A percentile compares a stretch with the other conserved stretches of the same genome.
Evolutionary conservation across 2,329 filamentous ascomycete species (phyloP).

Genomic region (Nemania sp.): DNA sequence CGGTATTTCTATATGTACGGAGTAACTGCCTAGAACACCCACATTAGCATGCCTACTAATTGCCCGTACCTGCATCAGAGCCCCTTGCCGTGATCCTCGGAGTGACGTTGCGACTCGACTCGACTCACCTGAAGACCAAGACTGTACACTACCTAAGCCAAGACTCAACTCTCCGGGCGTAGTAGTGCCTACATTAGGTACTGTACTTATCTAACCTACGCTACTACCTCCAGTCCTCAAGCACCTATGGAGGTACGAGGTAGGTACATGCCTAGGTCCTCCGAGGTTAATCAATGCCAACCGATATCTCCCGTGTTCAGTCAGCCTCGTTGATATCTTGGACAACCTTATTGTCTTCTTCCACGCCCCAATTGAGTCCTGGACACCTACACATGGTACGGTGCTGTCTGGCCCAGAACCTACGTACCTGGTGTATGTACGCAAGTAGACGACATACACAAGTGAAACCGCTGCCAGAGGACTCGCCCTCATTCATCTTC

Average conservation of each 20-base stretch:
- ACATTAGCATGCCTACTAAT: neutral
- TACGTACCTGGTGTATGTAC: too few species aligned
- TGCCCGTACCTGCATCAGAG: slow-evolving; percentile 37
- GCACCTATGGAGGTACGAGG: neutral
- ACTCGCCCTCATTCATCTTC: neutral
- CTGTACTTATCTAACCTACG: neutral
- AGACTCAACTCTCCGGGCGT: too few species aligned
- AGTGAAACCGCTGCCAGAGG: neutral
- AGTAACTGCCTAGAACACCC: too few species aligned
- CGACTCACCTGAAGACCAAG: too few species aligned
- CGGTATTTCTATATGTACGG: too few species aligned
- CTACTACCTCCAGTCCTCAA: neutral
- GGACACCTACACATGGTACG: too few species aligned
- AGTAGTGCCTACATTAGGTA: too few species aligned
- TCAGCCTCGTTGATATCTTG: neutral
- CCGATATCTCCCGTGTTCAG: slow-evolving; percentile 8
- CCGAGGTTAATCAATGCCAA: slow-evolving; percentile 1
- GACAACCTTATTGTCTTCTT: neutral
- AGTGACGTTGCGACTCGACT: slow-evolving; percentile 24
- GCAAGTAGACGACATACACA: neutral
- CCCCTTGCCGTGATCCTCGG: slow-evolving; percentile 33
- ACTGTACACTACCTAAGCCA: too few species aligned
- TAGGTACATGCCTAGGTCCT: neutral
- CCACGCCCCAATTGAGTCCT: neutral
- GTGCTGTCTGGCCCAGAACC: too few species aligned